phyloP scores from a whole-genome alignment of 2,329 filamentous ascomycete species.

The Cladosporium sp. region DNA sequence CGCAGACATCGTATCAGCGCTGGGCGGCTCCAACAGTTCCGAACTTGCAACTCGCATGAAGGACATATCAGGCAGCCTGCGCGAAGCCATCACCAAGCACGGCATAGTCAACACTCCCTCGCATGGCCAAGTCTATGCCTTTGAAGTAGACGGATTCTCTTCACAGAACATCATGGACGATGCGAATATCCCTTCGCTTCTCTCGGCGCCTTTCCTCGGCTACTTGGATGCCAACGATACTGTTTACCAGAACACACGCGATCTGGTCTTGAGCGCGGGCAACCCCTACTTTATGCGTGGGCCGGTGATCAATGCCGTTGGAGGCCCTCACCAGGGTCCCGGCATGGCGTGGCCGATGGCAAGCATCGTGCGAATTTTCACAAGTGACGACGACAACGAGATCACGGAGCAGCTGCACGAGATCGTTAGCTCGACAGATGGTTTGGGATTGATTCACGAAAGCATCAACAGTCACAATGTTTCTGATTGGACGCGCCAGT shows the following conservation, averaged over 20 bases:
- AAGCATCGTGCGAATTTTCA: slow-evolving; percentile 52
- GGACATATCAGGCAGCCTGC: slow-evolving; percentile 51
- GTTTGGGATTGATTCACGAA: slow-evolving; percentile 53
- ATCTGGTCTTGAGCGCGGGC: slow-evolving; percentile 43
- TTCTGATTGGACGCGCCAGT: slow-evolving; percentile 50
- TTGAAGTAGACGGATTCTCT: slow-evolving; percentile 51
- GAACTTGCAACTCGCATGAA: slow-evolving; percentile 57
- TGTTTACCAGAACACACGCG: slow-evolving; percentile 49
- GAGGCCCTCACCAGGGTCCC: slow-evolving; percentile 50
- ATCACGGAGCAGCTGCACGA: slow-evolving; percentile 46
- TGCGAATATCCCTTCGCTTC: slow-evolving; percentile 67
- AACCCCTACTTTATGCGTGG: slow-evolving; percentile 55
- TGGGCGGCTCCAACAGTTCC: slow-evolving; percentile 49
- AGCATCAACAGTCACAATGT: slow-evolving; percentile 52
- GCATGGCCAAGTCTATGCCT: slow-evolving; percentile 48
- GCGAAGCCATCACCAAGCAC: slow-evolving; percentile 46
- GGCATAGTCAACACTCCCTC: slow-evolving; percentile 42
- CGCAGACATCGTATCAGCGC: slow-evolving; percentile 53
- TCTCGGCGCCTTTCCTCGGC: slow-evolving; percentile 65
- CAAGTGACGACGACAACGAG: slow-evolving; percentile 49
- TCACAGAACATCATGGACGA: slow-evolving; percentile 66
- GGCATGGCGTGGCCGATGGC: slow-evolving; percentile 55
- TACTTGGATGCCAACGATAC: slow-evolving; percentile 48
- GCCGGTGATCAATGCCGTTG: slow-evolving; percentile 49
- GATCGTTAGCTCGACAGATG: slow-evolving; percentile 50